Evolutionary conservation across 352 stramenopile species (phyloP), one percentile per base, ranked within the genome.

Genomic region (Globisporangium okanoganense): DNA sequence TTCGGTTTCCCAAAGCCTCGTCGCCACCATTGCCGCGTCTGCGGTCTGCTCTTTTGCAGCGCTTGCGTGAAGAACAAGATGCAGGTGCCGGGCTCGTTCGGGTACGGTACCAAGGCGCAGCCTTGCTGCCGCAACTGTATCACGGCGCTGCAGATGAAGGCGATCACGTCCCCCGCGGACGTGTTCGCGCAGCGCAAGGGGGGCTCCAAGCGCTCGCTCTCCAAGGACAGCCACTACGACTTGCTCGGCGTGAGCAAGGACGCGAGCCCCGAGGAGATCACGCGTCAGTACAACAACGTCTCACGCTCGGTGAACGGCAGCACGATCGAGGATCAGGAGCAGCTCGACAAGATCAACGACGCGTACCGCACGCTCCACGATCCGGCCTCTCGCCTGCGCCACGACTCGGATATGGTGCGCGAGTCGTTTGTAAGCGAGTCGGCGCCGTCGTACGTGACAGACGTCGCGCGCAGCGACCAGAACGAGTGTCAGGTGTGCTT

Each of bases 401-500:
- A 90, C 60, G 78, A 92, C 56, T 90, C 83, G 47, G 78, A 78
- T 22, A 55, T 69, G 50, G 67, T 78, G 10, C 81, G 82, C 31
- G 75, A 87, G 33, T 93, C 84, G 35, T 62, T 72, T 20, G 54
- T 64, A 5, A 69, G 69, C 51, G 68, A 77, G 6, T 69, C 62
- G 16, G 58, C 59, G 8, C 54, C 66, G 45, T 84, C 72, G 65
- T 88, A 89, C 31, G 71, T 85, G 14, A 82, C 82, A 18, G 83
- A 94, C 70, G 88, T 82, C 18, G 83, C 83, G 12, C 85, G 85
- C 20, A 88, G 76, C 47, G 85, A 92, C 58, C 85, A 94, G 67
- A 94, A 78, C n/a, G 85, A 94, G 62, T 94, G 85, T 36, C 85
- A 94, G 56, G 82, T 94, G n/a, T 94, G 83, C 49, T 94, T 93